These are phyloP conservation scores for Melastoma malabathricum DNA, from an alignment of 345 rosid species.

Conservation along the genomic window DNA sequence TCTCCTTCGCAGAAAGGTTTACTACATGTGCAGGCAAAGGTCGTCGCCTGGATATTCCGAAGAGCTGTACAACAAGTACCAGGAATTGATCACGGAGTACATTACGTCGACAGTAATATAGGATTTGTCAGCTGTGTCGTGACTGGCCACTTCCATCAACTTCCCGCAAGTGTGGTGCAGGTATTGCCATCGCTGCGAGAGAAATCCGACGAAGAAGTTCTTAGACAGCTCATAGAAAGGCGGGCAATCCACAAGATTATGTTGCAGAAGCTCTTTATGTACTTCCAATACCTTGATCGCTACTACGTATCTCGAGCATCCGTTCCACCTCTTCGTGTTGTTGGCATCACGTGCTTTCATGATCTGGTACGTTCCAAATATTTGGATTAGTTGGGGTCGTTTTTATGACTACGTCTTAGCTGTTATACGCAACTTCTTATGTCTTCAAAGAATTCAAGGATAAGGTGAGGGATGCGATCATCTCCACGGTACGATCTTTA, in stretches of 20 bases:
- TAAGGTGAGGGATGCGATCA: conserved; percentile 35
- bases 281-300: conserved; percentile 43
- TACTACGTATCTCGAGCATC: conserved; percentile 31
- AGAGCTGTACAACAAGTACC: conserved; percentile 74
- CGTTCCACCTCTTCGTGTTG: conserved; percentile 34
- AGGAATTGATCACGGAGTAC: conserved; percentile 53
- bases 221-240: conserved; percentile 38
- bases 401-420: not conserved
- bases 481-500: conserved; percentile 29
- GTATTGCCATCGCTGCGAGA: conserved; percentile 36
- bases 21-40: conserved; percentile 79
- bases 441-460: conserved; percentile 27
- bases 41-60: conserved; percentile 70
- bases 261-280: conserved; percentile 40
- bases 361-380: conserved; percentile 17
- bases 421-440: conserved; percentile 7
- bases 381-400: not conserved
- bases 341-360: conserved; percentile 39
- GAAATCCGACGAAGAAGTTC: conserved; percentile 39
- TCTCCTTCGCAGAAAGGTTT: conserved; percentile 36
- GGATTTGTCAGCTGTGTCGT: too few species aligned
- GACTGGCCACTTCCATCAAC: too few species aligned
- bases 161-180: conserved; percentile 3
- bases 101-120: conserved; percentile 44
- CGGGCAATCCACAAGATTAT: conserved; percentile 45